phyloP scores from a whole-genome alignment of 768 basidiomycete species.

The Lactarius tabidus region DNA sequence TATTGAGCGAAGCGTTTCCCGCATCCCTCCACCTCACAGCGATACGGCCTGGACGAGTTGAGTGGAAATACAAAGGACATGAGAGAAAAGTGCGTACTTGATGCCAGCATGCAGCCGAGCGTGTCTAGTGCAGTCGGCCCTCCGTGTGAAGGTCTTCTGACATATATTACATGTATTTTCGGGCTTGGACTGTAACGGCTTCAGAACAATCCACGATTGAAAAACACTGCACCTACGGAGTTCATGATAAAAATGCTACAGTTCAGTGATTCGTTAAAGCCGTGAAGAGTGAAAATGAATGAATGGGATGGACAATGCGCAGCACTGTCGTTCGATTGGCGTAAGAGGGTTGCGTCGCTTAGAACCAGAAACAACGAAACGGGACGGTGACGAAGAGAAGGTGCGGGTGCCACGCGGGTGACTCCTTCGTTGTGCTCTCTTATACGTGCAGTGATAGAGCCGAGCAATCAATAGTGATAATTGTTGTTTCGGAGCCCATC shows the following conservation, averaged over 20 bases:
- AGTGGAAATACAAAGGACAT: not conserved
- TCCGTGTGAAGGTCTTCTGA: slow-evolving; percentile 48
- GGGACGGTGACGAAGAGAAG: not conserved
- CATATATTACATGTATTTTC: slow-evolving; percentile 33
- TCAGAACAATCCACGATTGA: not conserved
- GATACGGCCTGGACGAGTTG: slow-evolving; percentile 42
- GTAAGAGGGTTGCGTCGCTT: slow-evolving; percentile 13
- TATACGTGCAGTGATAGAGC: slow-evolving; percentile 7
- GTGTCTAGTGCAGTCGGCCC: slow-evolving; percentile 61
- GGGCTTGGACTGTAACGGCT: slow-evolving; percentile 2
- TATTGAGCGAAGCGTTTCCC: slow-evolving; percentile 54
- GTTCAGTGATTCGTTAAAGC: slow-evolving; percentile 13
- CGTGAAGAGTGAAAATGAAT: slow-evolving; percentile 6
- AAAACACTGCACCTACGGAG: not conserved
- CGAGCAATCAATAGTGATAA: not conserved
- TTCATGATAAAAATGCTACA: slow-evolving; percentile 12
- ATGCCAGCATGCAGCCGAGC: slow-evolving; percentile 44
- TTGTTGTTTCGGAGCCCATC: slow-evolving; percentile 13
- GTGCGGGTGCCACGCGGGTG: slow-evolving; percentile 1
- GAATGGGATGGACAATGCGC: slow-evolving; percentile 19
- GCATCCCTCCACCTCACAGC: slow-evolving; percentile 44
- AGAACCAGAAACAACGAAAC: slow-evolving; percentile 24
- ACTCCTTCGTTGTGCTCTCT: slow-evolving; percentile 4
- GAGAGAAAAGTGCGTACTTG: slow-evolving; percentile 38
- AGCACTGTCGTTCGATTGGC: slow-evolving; percentile 19